phyloP scores from a whole-genome alignment of 23 red algal species.

The Rhodosorus marinus region DNA sequence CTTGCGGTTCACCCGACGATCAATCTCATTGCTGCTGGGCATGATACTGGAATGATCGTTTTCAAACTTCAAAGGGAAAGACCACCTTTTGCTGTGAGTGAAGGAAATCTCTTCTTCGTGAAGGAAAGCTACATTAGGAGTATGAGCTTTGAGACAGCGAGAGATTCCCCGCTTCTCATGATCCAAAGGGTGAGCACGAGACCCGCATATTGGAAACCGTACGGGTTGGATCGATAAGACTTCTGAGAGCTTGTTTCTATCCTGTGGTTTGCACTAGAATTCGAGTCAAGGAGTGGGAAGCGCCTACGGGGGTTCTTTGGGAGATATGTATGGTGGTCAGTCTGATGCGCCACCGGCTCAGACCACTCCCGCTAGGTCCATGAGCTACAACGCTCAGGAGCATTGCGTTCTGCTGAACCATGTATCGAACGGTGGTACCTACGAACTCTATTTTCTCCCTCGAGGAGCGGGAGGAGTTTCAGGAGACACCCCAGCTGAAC shows the following conservation, averaged over 20 bases:
- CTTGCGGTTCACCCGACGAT: slow-evolving; percentile 78
- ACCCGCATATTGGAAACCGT: too few species aligned
- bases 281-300: too few species aligned
- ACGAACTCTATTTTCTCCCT: slow-evolving; percentile 64
- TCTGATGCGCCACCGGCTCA: not conserved
- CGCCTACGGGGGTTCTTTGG: too few species aligned
- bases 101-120: slow-evolving; percentile 43
- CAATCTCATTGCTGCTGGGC: slow-evolving; percentile 81
- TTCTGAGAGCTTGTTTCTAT: too few species aligned
- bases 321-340: slow-evolving; percentile 3
- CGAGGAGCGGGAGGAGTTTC: slow-evolving; percentile 7
- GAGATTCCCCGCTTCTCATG: slow-evolving; percentile 39
- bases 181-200: too few species aligned
- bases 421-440: slow-evolving; percentile 64
- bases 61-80: slow-evolving; percentile 96
- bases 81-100: slow-evolving; percentile 53
- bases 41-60: slow-evolving; percentile 86
- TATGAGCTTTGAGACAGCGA: slow-evolving; percentile 79
- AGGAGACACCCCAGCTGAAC: slow-evolving; percentile 31
- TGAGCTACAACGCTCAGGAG: slow-evolving; percentile 66
- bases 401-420: slow-evolving; percentile 68
- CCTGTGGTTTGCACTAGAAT: too few species aligned
- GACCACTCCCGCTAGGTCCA: slow-evolving; percentile 33
- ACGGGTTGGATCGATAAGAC: too few species aligned
- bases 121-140: slow-evolving; percentile 76